Evolutionary conservation across 163 green algal genomes (phyloP).

Genomic region (Trebouxiophyceae sp.): DNA sequence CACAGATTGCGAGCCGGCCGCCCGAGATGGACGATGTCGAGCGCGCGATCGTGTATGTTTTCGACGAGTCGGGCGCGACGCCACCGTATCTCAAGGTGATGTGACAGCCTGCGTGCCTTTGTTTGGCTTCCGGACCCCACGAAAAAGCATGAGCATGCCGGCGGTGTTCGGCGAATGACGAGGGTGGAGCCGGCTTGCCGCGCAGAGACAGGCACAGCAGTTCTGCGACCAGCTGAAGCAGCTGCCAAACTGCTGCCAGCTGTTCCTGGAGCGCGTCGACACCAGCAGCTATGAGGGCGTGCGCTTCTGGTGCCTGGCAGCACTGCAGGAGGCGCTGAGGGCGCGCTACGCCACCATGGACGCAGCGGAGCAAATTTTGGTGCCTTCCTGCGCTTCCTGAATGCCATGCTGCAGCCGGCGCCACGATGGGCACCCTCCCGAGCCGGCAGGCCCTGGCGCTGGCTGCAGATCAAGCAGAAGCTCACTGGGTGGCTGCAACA

Average conservation of each 20-base stretch:
- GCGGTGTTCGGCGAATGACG: too few species aligned
- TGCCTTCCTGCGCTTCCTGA: not conserved
- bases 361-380: not conserved
- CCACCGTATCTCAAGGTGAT: slow-evolving; percentile 43
- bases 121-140: too few species aligned
- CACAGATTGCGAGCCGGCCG: too few species aligned
- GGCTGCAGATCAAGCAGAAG: slow-evolving; percentile 1
- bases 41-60: slow-evolving; percentile 76
- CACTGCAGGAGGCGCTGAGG: slow-evolving; percentile 61
- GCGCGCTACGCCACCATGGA: not conserved
- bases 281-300: slow-evolving; percentile 71
- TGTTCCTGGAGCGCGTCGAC: slow-evolving; percentile 72
- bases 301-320: slow-evolving; percentile 95
- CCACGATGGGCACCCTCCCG: not conserved
- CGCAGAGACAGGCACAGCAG: slow-evolving; percentile 46
- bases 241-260: slow-evolving; percentile 52
- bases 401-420: not conserved
- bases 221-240: slow-evolving; percentile 50
- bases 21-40: slow-evolving; percentile 82
- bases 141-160: not conserved
- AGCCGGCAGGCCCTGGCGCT: not conserved
- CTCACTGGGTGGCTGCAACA: slow-evolving; percentile 1
- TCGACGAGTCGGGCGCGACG: slow-evolving; percentile 65
- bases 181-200: slow-evolving; percentile 7
- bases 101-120: not conserved